phyloP scores from a whole-genome alignment of 108 stramenopile species.

The Cyclostephanos tholiformis region DNA sequence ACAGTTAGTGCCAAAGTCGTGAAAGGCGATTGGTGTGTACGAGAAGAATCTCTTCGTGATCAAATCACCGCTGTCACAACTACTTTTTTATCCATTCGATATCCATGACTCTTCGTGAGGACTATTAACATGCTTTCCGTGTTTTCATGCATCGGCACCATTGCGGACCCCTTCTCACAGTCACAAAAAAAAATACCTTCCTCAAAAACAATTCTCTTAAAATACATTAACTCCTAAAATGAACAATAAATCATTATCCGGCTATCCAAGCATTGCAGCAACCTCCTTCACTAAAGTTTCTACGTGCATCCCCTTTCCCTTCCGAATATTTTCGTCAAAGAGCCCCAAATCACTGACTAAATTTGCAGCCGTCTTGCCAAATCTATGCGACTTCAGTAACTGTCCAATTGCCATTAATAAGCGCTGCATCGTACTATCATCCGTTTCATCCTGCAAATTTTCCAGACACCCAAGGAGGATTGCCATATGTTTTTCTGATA shows the following conservation, averaged over 20 bases:
- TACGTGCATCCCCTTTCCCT: background rate
- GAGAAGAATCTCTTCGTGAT: background rate
- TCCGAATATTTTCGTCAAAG: slow-evolving; percentile 21
- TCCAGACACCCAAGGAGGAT: slow-evolving; percentile 64
- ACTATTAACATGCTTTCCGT: too few relatives aligned
- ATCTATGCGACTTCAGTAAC: slow-evolving; percentile 30
- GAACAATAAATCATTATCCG: too few relatives aligned
- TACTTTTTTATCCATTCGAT: slow-evolving; percentile 5
- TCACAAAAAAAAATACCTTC: too few relatives aligned
- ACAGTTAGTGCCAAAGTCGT: slow-evolving; percentile 6
- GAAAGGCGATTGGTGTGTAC: background rate
- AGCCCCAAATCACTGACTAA: slow-evolving; percentile 43
- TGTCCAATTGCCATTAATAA: slow-evolving; percentile 37
- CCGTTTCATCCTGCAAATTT: slow-evolving; percentile 52
- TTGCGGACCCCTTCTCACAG: too few relatives aligned
- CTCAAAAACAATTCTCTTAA: too few relatives aligned
- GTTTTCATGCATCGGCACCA: too few relatives aligned
- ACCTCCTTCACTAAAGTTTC: slow-evolving; percentile 40
- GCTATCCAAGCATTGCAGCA: slow-evolving; percentile 8
- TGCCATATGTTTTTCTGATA: slow-evolving; percentile 55
- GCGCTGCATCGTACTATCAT: slow-evolving; percentile 51
- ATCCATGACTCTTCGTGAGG: background rate
- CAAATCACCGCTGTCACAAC: background rate
- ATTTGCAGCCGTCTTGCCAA: slow-evolving; percentile 30
- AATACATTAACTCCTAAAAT: too few relatives aligned